Evolutionary conservation across 2,329 filamentous ascomycete species (phyloP).

Genomic region (Colletotrichum cuscutae): DNA sequence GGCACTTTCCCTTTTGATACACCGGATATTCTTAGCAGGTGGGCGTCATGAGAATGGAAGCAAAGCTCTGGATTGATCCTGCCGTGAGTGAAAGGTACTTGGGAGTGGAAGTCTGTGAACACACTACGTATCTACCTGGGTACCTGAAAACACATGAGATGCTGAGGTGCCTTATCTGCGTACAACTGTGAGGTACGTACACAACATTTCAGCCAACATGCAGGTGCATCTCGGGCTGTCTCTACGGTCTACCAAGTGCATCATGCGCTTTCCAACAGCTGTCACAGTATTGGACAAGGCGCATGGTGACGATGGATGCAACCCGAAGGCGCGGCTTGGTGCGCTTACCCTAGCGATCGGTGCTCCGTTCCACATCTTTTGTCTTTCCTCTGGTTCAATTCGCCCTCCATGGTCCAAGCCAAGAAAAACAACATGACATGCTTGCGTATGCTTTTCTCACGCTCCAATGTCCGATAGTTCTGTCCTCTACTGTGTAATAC

Average conservation of each 20-base stretch:
- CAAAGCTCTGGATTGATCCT: background rate
- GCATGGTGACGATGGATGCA: background rate
- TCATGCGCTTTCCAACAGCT: background rate
- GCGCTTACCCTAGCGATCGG: constrained; percentile 24
- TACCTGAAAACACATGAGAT: too few relatives aligned
- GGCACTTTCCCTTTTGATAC: background rate
- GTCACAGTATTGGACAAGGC: background rate
- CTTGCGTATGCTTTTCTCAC: constrained; percentile 25
- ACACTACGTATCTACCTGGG: too few relatives aligned
- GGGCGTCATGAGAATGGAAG: background rate
- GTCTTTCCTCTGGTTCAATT: constrained; percentile 1
- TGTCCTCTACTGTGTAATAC: background rate
- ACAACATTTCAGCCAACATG: background rate
- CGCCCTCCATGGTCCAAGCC: constrained; percentile 5
- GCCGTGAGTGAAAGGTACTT: background rate
- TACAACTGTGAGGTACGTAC: background rate
- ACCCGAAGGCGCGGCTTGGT: constrained; percentile 10
- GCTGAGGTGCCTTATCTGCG: too few relatives aligned
- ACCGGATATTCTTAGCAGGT: background rate
- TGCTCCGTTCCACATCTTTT: constrained; percentile 17
- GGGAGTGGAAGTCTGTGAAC: background rate
- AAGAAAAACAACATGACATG: constrained; percentile 22
- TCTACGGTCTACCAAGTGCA: background rate
- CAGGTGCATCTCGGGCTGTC: background rate
- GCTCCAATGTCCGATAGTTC: constrained; percentile 7